Base-by-base conservation (phyloP, 2,329 filamentous ascomycete species). In the Thielaviopsis populi region DNA sequence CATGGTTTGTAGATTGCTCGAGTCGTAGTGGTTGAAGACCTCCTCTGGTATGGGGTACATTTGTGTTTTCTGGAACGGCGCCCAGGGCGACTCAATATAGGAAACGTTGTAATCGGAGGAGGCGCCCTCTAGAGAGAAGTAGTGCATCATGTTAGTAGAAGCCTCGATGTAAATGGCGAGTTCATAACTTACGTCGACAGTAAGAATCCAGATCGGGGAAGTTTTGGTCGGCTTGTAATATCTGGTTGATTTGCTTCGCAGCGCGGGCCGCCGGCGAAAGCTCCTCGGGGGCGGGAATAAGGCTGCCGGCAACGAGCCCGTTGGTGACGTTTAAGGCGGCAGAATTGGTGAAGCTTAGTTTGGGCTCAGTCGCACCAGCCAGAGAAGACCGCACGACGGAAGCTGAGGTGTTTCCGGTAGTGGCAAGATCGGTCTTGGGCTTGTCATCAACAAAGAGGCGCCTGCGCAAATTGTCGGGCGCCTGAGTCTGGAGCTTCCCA, bases 181-280 rank as follows among this genome's bases (percentile, higher is more conserved):
- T 30, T 61, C 33, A 33, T 30, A 62, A 81, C 89, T 80, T 79
- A 94, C 91, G 89, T 75, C 86, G 84, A 70, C 95, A 85, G 75
- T 96, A 96, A 65, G 83, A 87, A 73, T 97, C 92, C 19, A 99
- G 78, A 68, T 95, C 89, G 6, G 91, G 91, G 71, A 90, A 99
- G 71, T 83, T 84, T 70, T 85, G 84, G 71, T 97, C 92, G 66
- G 81, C 79, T 66, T 83, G 79, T 54, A 97, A 77, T 54, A 88
- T 86, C 68, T 85, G 82, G 74, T 95, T 95, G 73, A 99, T 86
- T 22, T 88, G 91, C 68, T 80, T 81, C 58, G 91, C 89, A 22
- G 90, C 94, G 74, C 89, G 88, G 68, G 88, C 82, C 66, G 95
- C 81, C 0, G 88, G 87, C 54, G 83, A 84, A 58, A 87, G 71